These are phyloP conservation scores for Trichoderma oligosporum DNA, from an alignment of 2,329 filamentous ascomycete species.

Conservation along the genomic window DNA sequence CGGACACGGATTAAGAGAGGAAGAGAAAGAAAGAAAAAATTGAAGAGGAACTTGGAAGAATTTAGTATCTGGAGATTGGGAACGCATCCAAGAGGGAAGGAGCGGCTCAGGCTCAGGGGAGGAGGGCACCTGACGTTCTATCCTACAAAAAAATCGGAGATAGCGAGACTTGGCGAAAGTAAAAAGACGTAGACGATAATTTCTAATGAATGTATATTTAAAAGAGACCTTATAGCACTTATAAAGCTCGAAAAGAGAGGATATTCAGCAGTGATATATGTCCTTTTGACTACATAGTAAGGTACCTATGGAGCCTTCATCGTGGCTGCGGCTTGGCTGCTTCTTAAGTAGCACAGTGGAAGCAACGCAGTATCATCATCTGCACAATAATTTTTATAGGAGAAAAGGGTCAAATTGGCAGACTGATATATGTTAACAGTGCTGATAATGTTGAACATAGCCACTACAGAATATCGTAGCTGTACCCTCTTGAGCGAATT, in stretches of 20 bases:
- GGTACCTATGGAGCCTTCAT: neutral
- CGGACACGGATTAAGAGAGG: neutral
- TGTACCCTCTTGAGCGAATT: too few species aligned
- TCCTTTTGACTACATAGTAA: too few species aligned
- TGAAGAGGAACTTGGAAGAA: neutral
- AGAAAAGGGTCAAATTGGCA: too few species aligned
- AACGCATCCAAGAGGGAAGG: neutral
- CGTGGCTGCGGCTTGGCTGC: neutral
- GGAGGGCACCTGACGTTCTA: neutral
- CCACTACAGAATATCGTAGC: too few species aligned
- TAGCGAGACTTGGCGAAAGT: neutral
- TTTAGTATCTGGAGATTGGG: neutral
- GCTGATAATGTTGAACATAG: too few species aligned
- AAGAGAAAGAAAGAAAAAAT: neutral
- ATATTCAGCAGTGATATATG: too few species aligned
- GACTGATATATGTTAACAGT: too few species aligned
- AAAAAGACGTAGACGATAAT: neutral
- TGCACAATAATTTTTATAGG: neutral
- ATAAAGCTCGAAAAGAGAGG: too few species aligned
- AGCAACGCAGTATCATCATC: neutral
- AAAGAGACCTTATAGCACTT: too few species aligned
- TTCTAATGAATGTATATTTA: too few species aligned
- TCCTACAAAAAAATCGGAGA: neutral
- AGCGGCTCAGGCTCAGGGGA: neutral
- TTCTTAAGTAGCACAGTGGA: too few species aligned